Base-by-base conservation (phyloP, 768 basidiomycete genomes). In the Gelatoporia subvermispora region DNA sequence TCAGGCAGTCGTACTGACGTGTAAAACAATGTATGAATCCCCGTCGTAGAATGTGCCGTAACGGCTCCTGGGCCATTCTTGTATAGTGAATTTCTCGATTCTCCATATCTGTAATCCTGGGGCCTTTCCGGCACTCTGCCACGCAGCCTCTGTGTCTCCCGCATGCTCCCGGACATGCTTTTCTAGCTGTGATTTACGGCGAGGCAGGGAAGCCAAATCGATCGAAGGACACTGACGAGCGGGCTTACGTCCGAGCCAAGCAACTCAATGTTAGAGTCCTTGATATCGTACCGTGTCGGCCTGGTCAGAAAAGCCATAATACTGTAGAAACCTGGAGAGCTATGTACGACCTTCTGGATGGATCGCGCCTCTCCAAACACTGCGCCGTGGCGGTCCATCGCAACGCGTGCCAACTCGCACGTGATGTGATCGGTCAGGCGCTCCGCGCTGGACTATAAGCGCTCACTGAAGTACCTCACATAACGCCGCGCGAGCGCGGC, bases 11-110 rank as follows among this genome's bases (percentile, higher is more conserved):
- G 7, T 11, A 62, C 75, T 54, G 53, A 81, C 82, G 60, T 82
- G 70, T 24, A 84, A 64, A n/a, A 84, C 66, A 47, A 85, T 78
- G 55, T 84, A 84, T 1, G 79, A 81, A 62, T 84, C 81, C 1
- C 80, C 84, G 53, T 77, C 73, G 56, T 82, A 85, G 65, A 84
- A 84, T 8, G 67, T 67, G 8, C 82, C 80, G 39, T 68, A 63
- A 15, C 70, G 64, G 18, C 76, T 68, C 56, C 73, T 65, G 2
- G 78, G 77, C 79, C 79, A 82, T 18, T 71, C 68, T 22, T 76
- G 71, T 35, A 82, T 70, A 25, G 63, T 60, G 57, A 82, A 83
- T 41, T 78, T 69, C 56, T 83, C 78, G 42, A 82, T 74, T 15
- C 78, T 66, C 82, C 81, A 84, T 1, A 78, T 75, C 58, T 79